Base-by-base conservation (phyloP, 1,284 basidiomycete genomes). In the Papiliotrema nemorosa region DNA sequence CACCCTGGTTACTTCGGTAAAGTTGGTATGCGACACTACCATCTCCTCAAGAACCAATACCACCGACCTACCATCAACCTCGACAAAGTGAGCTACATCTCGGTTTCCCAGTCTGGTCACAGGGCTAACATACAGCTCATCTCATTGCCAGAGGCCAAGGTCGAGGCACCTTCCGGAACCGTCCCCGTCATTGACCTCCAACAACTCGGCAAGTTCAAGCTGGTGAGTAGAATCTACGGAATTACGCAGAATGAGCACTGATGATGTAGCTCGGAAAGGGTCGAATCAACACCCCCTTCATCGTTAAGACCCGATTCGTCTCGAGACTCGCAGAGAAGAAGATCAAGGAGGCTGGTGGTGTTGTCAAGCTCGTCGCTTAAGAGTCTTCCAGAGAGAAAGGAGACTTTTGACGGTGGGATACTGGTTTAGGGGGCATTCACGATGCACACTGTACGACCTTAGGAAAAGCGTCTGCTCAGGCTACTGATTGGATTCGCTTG, bases 21-120 rank as follows among this genome's bases (percentile, higher is more conserved):
- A 63, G 90, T 93, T 73, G 90, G 90, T 90, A 97, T 97, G 93
- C 85, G 94, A 72, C 86, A 88, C 79, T 98, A 87, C 90, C 94
- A 98, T 78, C 78, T 91, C 60, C 93, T 90, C 55, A 85, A 86
- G 78, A 97, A 97, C 80, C 78, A 82, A 67, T 81, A 84, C 78
- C 92, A 88, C 90, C 83, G 86, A 63, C 92, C 93, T 29, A 88
- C 86, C 70, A 88, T 98, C 85, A 98, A 98, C 82, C 83, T 96
- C 75, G 92, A 96, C 83, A 93, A 90, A 79, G 77, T 76, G 53
- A 54, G 76, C 63, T 39, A 6, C 78, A 80, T 53, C 82, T 89
- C 18, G 6, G 10, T 12, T 6, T 7, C 35, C 12, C 35, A 14
- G 10, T n/a, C n/a, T 18, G 31, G 18, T 6, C 26, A 16, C 16